These are phyloP conservation scores for Ceratobasidium sp. DNA, from an alignment of 1,284 basidiomycete species.

Conservation along the genomic window DNA sequence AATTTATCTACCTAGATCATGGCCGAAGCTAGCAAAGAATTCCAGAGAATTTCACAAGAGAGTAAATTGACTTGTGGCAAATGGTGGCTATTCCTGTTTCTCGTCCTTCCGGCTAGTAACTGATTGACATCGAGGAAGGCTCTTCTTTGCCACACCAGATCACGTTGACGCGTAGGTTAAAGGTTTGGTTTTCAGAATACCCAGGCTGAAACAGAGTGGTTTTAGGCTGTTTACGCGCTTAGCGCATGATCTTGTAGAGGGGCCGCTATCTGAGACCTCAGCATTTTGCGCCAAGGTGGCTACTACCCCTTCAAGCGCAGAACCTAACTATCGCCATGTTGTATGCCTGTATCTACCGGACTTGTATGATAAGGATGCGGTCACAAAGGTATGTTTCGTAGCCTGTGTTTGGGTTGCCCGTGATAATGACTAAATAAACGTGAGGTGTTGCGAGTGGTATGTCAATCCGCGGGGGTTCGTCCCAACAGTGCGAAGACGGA, in stretches of 20 bases:
- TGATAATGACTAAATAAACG: background rate
- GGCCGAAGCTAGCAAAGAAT: slow-evolving; percentile 60
- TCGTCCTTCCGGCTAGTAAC: slow-evolving; percentile 3
- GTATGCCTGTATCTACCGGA: slow-evolving; percentile 76
- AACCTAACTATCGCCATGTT: slow-evolving; percentile 63
- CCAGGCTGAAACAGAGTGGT: slow-evolving; percentile 59
- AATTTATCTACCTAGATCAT: slow-evolving; percentile 56
- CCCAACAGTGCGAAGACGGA: slow-evolving; percentile 73
- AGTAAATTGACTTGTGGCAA: slow-evolving; percentile 66
- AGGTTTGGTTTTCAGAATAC: slow-evolving; percentile 56
- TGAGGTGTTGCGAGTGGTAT: background rate
- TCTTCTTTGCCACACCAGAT: slow-evolving; percentile 66
- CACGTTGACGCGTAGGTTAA: slow-evolving; percentile 58
- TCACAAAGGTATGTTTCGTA: slow-evolving; percentile 58
- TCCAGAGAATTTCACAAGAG: slow-evolving; percentile 64
- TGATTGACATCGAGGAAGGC: slow-evolving; percentile 52
- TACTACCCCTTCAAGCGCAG: slow-evolving; percentile 60
- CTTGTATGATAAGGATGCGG: slow-evolving; percentile 66
- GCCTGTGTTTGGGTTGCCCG: no score
- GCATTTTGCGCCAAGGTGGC: slow-evolving; percentile 67
- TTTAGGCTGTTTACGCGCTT: slow-evolving; percentile 13
- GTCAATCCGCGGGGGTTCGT: slow-evolving; percentile 28
- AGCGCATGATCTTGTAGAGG: slow-evolving; percentile 65
- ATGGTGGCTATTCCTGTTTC: slow-evolving; percentile 56
- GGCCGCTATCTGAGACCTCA: slow-evolving; percentile 63